Evolutionary conservation across 106 monocot genomes (phyloP), one percentile per base, ranked within the genome.

Genomic region (Dioscorea dumetorum): DNA sequence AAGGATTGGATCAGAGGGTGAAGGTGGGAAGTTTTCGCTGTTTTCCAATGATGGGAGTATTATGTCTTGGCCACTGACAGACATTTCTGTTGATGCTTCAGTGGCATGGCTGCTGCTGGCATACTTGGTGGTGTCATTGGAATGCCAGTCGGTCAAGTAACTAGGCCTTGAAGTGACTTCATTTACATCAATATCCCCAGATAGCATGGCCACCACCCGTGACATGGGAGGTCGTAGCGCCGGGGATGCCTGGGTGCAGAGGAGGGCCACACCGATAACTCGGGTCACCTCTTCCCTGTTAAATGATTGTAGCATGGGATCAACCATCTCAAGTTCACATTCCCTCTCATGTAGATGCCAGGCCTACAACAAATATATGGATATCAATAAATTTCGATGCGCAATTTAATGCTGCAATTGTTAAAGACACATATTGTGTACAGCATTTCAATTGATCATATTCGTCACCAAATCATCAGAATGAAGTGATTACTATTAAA

Each of bases 231-330:
- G 95, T 12, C 95, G 81, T 23, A 80, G 81, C 64, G 48, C 24
- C 0, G 84, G 88, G 13, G 88, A 81, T 35, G 79, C 74, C 48
- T 95, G 95, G 4, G 84, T 95, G 84, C 95, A 95, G 5, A 95
- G 78, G 58, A 95, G 76, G 49, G 91, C 79, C 49, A 95, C 74
- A 8, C 79, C 76, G 22, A 95, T 82, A 8, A 85, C 53, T 1
- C 77, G 73, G n/a, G 12, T 24, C 5, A 76, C 92, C 61, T 88
- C 81, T 3, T 77, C 74, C 35, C 66, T 41, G 34, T 85, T 33
- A 31, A 65, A 80, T 23, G 67, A 69, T 51, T 74, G 31, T 50
- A 93, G 60, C 12, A 34, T 72, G 17, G 80, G 81, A 53, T 93
- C 92, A 51, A 93, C 76, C 72, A 88, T 31, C 13, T 85, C 88